phyloP scores from a whole-genome alignment of 805 yeast genomes.

The Zygoascus flipseniorum region DNA sequence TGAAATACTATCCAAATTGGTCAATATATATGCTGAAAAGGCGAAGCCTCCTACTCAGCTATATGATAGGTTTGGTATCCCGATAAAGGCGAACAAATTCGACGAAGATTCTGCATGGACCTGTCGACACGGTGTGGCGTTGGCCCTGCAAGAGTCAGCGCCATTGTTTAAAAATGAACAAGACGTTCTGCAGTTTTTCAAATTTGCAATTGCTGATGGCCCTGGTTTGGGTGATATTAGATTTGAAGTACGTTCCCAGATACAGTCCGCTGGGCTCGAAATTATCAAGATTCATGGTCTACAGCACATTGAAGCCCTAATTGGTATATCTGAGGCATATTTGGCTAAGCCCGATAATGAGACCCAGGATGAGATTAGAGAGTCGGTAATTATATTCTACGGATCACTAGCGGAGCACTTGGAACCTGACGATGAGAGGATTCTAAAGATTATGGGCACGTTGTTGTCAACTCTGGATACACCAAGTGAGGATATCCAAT shows the following conservation, averaged over 20 bases:
- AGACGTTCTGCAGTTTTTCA: conserved; percentile 47
- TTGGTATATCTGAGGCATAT: conserved; percentile 72
- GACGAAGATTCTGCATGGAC: conserved; percentile 66
- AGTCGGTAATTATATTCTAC: conserved; percentile 75
- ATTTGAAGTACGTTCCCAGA: conserved; percentile 62
- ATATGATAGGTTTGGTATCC: conserved; percentile 72
- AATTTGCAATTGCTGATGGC: conserved; percentile 44
- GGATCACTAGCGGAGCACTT: conserved; percentile 89
- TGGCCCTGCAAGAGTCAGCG: conserved; percentile 51
- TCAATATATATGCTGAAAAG: conserved; percentile 49
- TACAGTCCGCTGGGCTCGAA: conserved; percentile 82
- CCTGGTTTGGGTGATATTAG: conserved; percentile 60
- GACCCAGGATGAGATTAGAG: conserved; percentile 49
- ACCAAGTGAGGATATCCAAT: conserved; percentile 85
- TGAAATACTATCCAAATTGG: conserved; percentile 36
- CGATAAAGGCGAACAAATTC: conserved; percentile 46
- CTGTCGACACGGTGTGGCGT: conserved; percentile 72
- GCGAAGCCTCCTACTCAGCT: conserved; percentile 70
- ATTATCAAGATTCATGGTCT: conserved; percentile 60
- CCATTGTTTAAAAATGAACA: conserved; percentile 32
- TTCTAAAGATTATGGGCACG: conserved; percentile 54
- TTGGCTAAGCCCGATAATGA: conserved; percentile 32
- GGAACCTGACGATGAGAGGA: conserved; percentile 53
- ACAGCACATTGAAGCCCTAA: conserved; percentile 56
- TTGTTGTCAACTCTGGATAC: conserved; percentile 69